Base-by-base conservation (phyloP, 1,139 yeast genomes). In the Hemisphaericaspora xylofermentans region DNA sequence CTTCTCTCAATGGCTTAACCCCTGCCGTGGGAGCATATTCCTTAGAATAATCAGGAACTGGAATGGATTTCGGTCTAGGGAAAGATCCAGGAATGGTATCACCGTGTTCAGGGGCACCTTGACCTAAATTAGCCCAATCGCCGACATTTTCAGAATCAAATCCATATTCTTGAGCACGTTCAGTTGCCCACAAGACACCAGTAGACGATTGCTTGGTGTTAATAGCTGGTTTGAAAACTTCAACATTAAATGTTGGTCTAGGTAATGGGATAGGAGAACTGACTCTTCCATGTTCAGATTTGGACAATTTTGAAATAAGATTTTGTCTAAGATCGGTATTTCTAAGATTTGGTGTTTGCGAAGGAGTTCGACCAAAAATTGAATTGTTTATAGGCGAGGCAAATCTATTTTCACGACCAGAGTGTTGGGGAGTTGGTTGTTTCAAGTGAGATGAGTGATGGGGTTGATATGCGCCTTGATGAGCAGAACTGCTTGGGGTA, bases 21-120 rank as follows among this genome's bases (percentile, higher is more conserved):
- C 87, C 87, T 1, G 84, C 81, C 16, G 86, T 80, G 14, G 85
- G 83, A 9, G 83, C 83, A 50, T 81, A 80, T 50, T 79, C 87
- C 51, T 80, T 71, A 39, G 78, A 69, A 40, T 68, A 64, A 44
- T 74, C 77, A 9, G 80, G 69, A n/a, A 80, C 67, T 0, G 77
- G 76, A 31, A 81, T 64, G 15, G 68, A 56, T 2, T 67, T 66
- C 1, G 87, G 87, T 58, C 84, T 66, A 39, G 71, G 68, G 57
- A 79, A 78, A 18, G 84, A 79, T 2, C 85, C 85, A 1, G 81
- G 80, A 42, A 81, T 64, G 3, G 74, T 69, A 40, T 78, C 82
- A 17, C 85, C 85, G 41, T 80, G 84, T 54, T 81, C 86, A 2
- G 87, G 86, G 42, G 84, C 83, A 38, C 87, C 87, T 55, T 81